phyloP scores from a whole-genome alignment of 495 filamentous ascomycete species.

The Annulohypoxylon nitens region DNA sequence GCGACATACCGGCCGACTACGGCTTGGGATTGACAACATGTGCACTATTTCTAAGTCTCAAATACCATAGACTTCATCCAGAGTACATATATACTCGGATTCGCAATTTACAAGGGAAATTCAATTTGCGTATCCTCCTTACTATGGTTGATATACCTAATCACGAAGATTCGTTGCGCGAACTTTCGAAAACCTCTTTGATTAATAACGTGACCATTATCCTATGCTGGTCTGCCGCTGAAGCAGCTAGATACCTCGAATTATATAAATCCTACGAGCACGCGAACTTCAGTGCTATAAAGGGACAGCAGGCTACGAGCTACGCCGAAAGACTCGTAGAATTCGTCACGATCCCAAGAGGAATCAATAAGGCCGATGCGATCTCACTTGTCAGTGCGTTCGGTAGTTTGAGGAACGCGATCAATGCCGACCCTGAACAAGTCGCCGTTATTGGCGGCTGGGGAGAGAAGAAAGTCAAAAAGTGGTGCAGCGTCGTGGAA shows the following conservation, averaged over 20 bases:
- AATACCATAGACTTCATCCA: constrained; percentile 97
- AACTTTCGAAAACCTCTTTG: constrained; percentile 84
- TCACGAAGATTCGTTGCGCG: constrained; percentile 82
- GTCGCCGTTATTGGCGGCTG: constrained; percentile 85
- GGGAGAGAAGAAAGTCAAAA: constrained; percentile 93
- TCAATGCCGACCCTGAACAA: constrained; percentile 90
- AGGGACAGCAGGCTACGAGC: constrained; percentile 80
- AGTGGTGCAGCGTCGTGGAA: constrained; percentile 82
- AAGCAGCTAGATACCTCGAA: constrained; percentile 93
- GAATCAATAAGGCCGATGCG: constrained; percentile 94
- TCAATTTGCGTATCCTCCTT: constrained; percentile 84
- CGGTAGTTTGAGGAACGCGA: constrained; percentile 84
- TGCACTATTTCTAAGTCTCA: constrained; percentile 91
- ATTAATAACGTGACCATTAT: constrained; percentile 94
- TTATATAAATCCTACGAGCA: constrained; percentile 94
- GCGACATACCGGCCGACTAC: constrained; percentile 94
- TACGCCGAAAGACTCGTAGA: constrained; percentile 93
- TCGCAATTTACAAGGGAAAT: constrained; percentile 80
- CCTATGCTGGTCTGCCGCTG: constrained; percentile 91
- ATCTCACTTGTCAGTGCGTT: constrained; percentile 88
- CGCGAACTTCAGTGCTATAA: constrained; percentile 82
- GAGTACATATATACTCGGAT: constrained; percentile 98
- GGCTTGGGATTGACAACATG: constrained; percentile 89
- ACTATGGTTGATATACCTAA: constrained; percentile 94
- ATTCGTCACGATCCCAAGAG: constrained; percentile 89